Evolutionary conservation across 306 rosid genomes (phyloP).

Genomic region (Sesbania bispinosa): DNA sequence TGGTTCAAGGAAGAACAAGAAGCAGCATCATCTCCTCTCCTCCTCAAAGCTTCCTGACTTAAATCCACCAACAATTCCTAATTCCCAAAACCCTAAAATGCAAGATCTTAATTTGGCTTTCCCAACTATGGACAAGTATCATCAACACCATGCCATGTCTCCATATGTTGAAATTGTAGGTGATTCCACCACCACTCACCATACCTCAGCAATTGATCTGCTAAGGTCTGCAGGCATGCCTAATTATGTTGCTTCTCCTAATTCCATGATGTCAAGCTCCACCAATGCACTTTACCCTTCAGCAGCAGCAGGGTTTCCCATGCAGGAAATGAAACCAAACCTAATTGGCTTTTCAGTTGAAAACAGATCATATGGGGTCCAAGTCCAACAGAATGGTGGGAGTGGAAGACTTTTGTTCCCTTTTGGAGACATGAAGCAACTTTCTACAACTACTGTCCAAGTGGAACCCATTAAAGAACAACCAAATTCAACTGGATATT

Average conservation of each 20-base stretch:
- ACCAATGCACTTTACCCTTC: constrained; percentile 35
- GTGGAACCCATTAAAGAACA: constrained; percentile 39
- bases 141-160: neutral
- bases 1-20: constrained; percentile 82
- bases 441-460: too few relatives aligned
- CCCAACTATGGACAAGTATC: constrained; percentile 24
- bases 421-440: constrained; percentile 55
- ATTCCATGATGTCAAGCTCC: constrained; percentile 44
- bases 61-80: constrained; percentile 45
- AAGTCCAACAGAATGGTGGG: constrained; percentile 35
- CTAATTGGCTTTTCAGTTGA: constrained; percentile 38
- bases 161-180: constrained; percentile 28
- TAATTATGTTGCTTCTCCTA: constrained; percentile 16
- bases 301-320: constrained; percentile 34
- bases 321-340: constrained; percentile 52
- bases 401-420: constrained; percentile 54
- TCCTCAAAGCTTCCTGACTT: constrained; percentile 50
- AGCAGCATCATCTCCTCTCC: constrained; percentile 21
- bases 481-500: constrained; percentile 63
- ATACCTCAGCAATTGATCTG: constrained; percentile 35
- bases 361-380: too few relatives aligned
- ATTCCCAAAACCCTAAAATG: constrained; percentile 35
- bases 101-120: constrained; percentile 68
- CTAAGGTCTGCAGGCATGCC: constrained; percentile 40
- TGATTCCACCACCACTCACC: neutral